These are phyloP conservation scores for Metarhizium guizhouense DNA, from an alignment of 2,329 filamentous ascomycete species.

Conservation along the genomic window DNA sequence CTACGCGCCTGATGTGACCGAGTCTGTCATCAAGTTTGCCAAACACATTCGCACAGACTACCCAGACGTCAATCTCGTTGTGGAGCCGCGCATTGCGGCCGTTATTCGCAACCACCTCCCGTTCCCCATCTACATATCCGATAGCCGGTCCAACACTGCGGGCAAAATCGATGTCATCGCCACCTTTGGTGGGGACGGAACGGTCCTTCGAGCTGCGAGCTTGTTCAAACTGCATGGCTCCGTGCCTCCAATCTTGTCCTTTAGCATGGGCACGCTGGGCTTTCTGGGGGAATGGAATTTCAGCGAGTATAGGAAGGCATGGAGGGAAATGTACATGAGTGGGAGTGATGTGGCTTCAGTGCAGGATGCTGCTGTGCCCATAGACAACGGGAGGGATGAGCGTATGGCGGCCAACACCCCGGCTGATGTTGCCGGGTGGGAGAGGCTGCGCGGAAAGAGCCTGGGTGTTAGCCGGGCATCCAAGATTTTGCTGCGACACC, in stretches of 20 bases:
- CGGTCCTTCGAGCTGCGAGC: constrained; percentile 27
- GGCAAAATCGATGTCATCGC: constrained; percentile 80
- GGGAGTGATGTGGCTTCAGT: constrained; percentile 40
- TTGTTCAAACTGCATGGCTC: constrained; percentile 67
- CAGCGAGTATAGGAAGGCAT: constrained; percentile 81
- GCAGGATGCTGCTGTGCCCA: constrained; percentile 32
- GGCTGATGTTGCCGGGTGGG: constrained; percentile 46
- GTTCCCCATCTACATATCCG: constrained; percentile 62
- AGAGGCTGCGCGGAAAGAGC: constrained; percentile 66
- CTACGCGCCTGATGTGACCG: constrained; percentile 42
- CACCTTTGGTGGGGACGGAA: constrained; percentile 76
- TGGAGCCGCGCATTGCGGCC: constrained; percentile 68
- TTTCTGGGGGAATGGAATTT: constrained; percentile 98
- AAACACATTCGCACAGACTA: constrained; percentile 75
- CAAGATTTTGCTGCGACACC: constrained; percentile 76
- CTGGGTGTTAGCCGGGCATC: constrained; percentile 68
- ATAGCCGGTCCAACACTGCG: constrained; percentile 47
- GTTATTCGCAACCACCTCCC: constrained; percentile 61
- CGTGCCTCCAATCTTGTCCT: constrained; percentile 86
- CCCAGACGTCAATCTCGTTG: constrained; percentile 68
- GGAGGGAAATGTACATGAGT: constrained; percentile 85
- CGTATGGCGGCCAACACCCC: background rate
- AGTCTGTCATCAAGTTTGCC: constrained; percentile 45
- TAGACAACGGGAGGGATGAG: constrained; percentile 14
- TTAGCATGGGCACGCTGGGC: constrained; percentile 93